phyloP scores from a whole-genome alignment of 2,329 filamentous ascomycete species.

The Diplodia mutila region DNA sequence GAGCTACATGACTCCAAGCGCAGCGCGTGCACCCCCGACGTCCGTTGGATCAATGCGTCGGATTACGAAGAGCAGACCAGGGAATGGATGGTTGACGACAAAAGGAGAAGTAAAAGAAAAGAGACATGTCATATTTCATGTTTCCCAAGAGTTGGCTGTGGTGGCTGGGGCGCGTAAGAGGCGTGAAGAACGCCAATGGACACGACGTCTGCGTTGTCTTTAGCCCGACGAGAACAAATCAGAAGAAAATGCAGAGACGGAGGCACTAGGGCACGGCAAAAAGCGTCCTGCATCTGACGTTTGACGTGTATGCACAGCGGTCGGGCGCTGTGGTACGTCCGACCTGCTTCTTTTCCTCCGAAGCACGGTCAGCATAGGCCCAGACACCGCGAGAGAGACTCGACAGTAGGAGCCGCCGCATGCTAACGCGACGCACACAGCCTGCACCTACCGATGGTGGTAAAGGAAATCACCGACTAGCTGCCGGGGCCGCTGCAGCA shows the following conservation, averaged over 20 bases:
- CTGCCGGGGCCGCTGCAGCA: not conserved
- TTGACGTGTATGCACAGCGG: conserved; percentile 20
- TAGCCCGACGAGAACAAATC: conserved; percentile 16
- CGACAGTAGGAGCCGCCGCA: conserved; percentile 6
- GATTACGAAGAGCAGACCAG: not conserved
- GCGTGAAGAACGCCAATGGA: conserved; percentile 11
- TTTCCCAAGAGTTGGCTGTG: too few relatives aligned
- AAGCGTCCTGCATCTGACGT: conserved; percentile 12
- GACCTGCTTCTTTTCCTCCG: conserved; percentile 1
- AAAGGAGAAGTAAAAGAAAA: not conserved
- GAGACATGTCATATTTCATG: conserved; percentile 16
- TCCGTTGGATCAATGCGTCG: conserved; percentile 9
- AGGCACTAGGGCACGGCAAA: conserved; percentile 4
- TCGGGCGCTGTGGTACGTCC: not conserved
- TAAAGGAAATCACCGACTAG: not conserved
- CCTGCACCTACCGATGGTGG: not conserved
- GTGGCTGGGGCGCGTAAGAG: conserved; percentile 7
- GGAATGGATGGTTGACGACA: not conserved
- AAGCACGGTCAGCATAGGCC: not conserved
- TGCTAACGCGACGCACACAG: not conserved
- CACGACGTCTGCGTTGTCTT: not conserved
- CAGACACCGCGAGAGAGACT: not conserved
- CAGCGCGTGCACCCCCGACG: conserved; percentile 1
- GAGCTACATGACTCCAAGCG: not conserved
- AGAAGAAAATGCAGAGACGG: conserved; percentile 23